phyloP scores from a whole-genome alignment of 2,329 filamentous ascomycete species.

The Pseudofabraea citricarpa region DNA sequence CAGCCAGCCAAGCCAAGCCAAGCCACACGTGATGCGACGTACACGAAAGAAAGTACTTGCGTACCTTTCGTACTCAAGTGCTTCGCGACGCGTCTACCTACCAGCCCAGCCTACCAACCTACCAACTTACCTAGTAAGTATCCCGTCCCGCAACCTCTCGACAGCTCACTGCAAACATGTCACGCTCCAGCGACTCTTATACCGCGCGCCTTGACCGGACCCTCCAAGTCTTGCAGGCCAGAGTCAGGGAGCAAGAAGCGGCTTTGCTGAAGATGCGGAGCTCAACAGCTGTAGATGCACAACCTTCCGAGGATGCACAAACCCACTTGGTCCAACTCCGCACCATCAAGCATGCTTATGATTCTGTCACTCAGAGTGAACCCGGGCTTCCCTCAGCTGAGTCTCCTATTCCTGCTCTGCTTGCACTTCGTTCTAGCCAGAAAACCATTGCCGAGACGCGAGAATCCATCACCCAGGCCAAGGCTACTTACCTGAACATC shows the following conservation, averaged over 20 bases:
- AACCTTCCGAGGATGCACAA: slow-evolving; percentile 26
- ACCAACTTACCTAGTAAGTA: no score
- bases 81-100: no score
- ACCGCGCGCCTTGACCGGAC: slow-evolving; percentile 59
- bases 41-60: no score
- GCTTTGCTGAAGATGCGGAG: slow-evolving; percentile 41
- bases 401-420: slow-evolving; percentile 65
- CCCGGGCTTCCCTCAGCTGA: slow-evolving; percentile 62
- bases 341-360: slow-evolving; percentile 60
- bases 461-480: slow-evolving; percentile 46
- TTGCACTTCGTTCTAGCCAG: slow-evolving; percentile 65
- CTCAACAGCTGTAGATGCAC: slow-evolving; percentile 15
- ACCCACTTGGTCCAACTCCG: slow-evolving; percentile 39
- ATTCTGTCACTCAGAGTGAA: slow-evolving; percentile 53
- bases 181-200: slow-evolving; percentile 36
- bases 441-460: slow-evolving; percentile 61
- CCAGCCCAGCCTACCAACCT: no score
- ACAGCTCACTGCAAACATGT: slow-evolving; percentile 7
- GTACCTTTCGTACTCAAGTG: no score
- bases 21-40: no score
- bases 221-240: slow-evolving; percentile 58
- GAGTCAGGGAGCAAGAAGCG: slow-evolving; percentile 49
- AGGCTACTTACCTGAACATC: slow-evolving; percentile 35
- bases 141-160: no score
- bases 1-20: no score